Evolutionary conservation across 306 rosid genomes (phyloP).

Genomic region (Fragaria vesca): DNA sequence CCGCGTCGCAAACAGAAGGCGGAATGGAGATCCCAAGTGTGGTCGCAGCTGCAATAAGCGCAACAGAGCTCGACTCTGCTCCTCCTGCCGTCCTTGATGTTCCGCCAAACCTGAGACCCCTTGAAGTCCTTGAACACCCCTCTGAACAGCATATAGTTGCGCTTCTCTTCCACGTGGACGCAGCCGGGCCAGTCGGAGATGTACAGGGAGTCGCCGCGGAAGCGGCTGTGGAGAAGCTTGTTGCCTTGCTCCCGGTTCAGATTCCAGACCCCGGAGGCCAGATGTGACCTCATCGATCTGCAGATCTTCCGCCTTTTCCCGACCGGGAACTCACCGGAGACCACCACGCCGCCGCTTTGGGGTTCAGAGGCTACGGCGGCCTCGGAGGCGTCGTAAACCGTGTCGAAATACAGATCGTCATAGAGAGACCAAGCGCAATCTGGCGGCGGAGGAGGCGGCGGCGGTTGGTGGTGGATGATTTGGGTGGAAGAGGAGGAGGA

Average conservation of each 20-base stretch:
- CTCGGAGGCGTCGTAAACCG: slow-evolving; percentile 53
- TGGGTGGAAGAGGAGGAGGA: slow-evolving; percentile 8
- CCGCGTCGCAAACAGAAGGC: slow-evolving; percentile 74
- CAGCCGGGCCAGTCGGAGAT: slow-evolving; percentile 94
- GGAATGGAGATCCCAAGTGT: slow-evolving; percentile 89
- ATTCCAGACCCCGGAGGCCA: slow-evolving; percentile 75
- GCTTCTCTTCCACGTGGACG: slow-evolving; percentile 77
- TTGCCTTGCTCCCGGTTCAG: slow-evolving; percentile 79
- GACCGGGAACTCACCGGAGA: slow-evolving; percentile 17
- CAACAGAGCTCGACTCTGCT: slow-evolving; percentile 61
- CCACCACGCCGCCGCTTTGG: slow-evolving; percentile 28
- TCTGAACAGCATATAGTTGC: slow-evolving; percentile 74
- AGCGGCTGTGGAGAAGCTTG: slow-evolving; percentile 72
- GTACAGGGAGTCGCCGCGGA: slow-evolving; percentile 76
- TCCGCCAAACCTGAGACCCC: slow-evolving; percentile 77
- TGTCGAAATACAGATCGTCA: slow-evolving; percentile 74
- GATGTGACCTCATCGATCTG: slow-evolving; percentile 54
- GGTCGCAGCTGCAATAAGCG: slow-evolving; percentile 63
- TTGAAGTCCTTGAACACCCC: slow-evolving; percentile 84
- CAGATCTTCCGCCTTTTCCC: slow-evolving; percentile 45
- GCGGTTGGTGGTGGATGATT: slow-evolving; percentile 18
- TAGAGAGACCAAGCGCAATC: slow-evolving; percentile 71
- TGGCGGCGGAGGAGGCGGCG: not conserved
- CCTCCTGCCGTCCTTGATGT: slow-evolving; percentile 62
- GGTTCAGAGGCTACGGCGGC: slow-evolving; percentile 16